Conservation (phyloP, 768 basidiomycete genomes). For the Pulveroboletus sp. region DNA sequence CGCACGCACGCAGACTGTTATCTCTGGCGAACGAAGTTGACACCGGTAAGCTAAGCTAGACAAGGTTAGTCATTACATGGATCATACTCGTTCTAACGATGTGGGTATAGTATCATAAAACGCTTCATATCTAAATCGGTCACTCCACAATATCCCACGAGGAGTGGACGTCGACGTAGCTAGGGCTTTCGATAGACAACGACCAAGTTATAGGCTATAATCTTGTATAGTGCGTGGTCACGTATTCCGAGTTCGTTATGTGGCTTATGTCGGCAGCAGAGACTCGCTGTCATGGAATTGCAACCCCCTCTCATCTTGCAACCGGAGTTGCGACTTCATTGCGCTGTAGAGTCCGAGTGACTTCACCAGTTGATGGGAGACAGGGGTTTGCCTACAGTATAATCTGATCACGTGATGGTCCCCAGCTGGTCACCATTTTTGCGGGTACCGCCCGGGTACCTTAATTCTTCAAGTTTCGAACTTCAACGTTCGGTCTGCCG, state of each 20-base stretch:
- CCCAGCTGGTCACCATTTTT: constrained; percentile 14
- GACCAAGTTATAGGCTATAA: not conserved
- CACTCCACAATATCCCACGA: not conserved
- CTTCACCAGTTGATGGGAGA: too few species aligned
- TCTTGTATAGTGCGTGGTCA: constrained; percentile 13
- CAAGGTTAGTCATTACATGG: constrained; percentile 2
- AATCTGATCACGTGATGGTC: constrained; percentile 7
- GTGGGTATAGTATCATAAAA: not conserved
- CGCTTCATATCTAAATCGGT: not conserved
- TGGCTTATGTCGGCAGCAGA: constrained; percentile 9
- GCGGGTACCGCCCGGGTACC: constrained; percentile 10
- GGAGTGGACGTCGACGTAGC: not conserved
- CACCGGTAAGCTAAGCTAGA: not conserved
- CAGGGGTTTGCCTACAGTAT: too few species aligned
- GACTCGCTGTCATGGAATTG: not conserved
- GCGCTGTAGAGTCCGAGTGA: not conserved
- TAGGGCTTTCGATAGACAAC: constrained; percentile 5
- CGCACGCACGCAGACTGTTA: constrained; percentile 45
- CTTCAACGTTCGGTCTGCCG: not conserved
- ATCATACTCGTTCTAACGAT: too few species aligned
- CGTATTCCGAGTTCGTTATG: not conserved
- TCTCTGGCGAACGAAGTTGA: constrained; percentile 17
- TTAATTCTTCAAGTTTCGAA: not conserved
- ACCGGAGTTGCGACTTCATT: not conserved
- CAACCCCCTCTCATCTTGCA: not conserved